These are phyloP conservation scores for Lanmaoa rubissima DNA, from an alignment of 768 basidiomycete genomes.

Conservation along the genomic window DNA sequence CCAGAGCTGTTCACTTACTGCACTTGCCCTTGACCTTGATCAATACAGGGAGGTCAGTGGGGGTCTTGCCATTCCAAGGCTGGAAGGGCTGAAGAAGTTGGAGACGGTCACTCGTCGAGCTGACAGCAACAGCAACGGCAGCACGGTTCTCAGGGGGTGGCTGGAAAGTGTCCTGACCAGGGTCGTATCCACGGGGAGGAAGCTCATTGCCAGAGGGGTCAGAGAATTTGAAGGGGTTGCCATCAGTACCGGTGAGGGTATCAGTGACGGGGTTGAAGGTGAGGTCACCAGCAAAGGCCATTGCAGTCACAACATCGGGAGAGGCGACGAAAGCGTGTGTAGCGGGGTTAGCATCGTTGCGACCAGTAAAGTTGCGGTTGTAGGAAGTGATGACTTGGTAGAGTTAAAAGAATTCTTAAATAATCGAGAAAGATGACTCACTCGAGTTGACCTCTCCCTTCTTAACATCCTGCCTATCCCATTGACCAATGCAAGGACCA, in stretches of 20 bases:
- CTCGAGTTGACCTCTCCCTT: constrained; percentile 97
- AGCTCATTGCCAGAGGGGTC: constrained; percentile 90
- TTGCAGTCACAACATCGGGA: constrained; percentile 93
- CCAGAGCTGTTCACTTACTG: constrained; percentile 54
- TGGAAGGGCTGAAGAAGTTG: constrained; percentile 88
- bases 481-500: constrained; percentile 99
- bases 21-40: constrained; percentile 99
- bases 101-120: constrained; percentile 83
- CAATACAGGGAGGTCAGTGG: constrained; percentile 83
- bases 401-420: not conserved
- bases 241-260: constrained; percentile 80
- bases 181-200: constrained; percentile 93
- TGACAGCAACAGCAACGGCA: constrained; percentile 81
- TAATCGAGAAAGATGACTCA: constrained; percentile 37
- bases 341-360: constrained; percentile 99
- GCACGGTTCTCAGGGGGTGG: constrained; percentile 85
- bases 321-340: constrained; percentile 97
- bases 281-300: constrained; percentile 91
- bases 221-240: constrained; percentile 97
- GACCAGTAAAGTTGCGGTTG: constrained; percentile 99
- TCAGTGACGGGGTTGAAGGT: constrained; percentile 97
- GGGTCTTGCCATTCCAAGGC: constrained; percentile 92
- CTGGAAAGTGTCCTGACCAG: constrained; percentile 97
- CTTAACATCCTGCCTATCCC: constrained; percentile 96
- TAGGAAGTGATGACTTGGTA: constrained; percentile 91